Percentiles rank a stretch among this genome's conserved stretches.
These are phyloP conservation scores for Conidiobolus incongruus DNA, from an alignment of 371 early-diverging fungal genomes.

Conservation along the genomic window DNA sequence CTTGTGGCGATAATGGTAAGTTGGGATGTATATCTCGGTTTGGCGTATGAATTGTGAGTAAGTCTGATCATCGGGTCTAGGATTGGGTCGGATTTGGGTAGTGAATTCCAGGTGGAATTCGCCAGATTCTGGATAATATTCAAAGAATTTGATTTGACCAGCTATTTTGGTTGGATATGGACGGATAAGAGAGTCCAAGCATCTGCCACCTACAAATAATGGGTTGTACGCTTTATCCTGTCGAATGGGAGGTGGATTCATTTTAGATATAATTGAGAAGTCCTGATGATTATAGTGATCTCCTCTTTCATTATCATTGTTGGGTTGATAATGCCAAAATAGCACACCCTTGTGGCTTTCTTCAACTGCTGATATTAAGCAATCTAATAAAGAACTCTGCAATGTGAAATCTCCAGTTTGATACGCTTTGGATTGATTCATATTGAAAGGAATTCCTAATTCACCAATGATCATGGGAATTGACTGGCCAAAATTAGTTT, in stretches of 20 bases:
- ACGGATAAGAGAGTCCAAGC: slow-evolving; percentile 48
- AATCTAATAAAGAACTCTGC: slow-evolving; percentile 41
- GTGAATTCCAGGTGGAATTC: slow-evolving; percentile 30
- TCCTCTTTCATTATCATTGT: slow-evolving; percentile 29
- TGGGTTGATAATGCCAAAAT: slow-evolving; percentile 41
- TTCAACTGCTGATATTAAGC: slow-evolving; percentile 35
- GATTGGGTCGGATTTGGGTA: slow-evolving; percentile 8
- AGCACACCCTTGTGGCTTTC: slow-evolving; percentile 28
- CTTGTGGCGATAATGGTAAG: slow-evolving; percentile 32
- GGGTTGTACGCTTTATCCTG: slow-evolving; percentile 14
- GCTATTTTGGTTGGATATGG: slow-evolving; percentile 62
- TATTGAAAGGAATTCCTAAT: slow-evolving; percentile 49
- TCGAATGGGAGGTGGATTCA: slow-evolving; percentile 7
- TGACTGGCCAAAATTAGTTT: not conserved
- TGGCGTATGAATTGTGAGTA: slow-evolving; percentile 9
- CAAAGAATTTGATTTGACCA: slow-evolving; percentile 31
- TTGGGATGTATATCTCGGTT: slow-evolving; percentile 48
- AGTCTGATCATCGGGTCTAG: slow-evolving; percentile 4
- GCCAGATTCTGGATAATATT: slow-evolving; percentile 27
- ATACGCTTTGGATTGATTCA: slow-evolving; percentile 18
- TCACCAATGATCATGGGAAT: slow-evolving; percentile 29
- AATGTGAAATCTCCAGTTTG: slow-evolving; percentile 14
- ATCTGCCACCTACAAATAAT: slow-evolving; percentile 50
- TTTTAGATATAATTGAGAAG: slow-evolving; percentile 15
- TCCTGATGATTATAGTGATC: slow-evolving; percentile 59